Evolutionary conservation across 306 rosid species (phyloP), one percentile per base, ranked within the genome.

Genomic region (Ammopiptanthus mongolicus): DNA sequence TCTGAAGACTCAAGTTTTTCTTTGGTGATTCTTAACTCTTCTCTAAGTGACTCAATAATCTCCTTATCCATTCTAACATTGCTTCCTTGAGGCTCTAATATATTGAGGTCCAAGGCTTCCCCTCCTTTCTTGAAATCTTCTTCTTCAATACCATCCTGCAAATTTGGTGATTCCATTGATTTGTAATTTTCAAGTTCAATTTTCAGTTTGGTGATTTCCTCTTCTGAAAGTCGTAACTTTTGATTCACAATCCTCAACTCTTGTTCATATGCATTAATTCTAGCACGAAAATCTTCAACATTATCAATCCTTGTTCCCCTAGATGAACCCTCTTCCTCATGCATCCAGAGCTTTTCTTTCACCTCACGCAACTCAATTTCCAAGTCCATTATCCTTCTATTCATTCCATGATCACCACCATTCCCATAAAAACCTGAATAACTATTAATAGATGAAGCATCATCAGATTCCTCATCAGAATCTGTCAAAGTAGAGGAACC

Each of bases 381-480:
- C 86, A 95, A 84, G 21, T 95, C 97, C 53, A 90, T n/a, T 31
- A 87, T 78, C 87, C 84, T 95, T 81, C 87, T 90, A 28, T 70
- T 84, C 39, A 81, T 65, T 18, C 80, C 84, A 36, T 73, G 84
- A 56, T 90, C 95, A 64, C 75, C 76, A 55, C 85, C 84, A 74
- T 78, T 86, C 39, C 74, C 89, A 2, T 69, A 85, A 36, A 76
- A 61, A 33, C 77, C 80, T 0, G 92, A 76, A 58, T 80, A 87
- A 52, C 92, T 96, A 62, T 90, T 88, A 25, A 89, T 85, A 0
- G 99, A 96, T 8, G 92, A 92, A 80, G 82, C 58, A 79, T 82
- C 93, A 73, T 96, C 99, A 33, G 88, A 92, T 66, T 91, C 98
- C 25, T 85, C 74, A 47, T 89, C 98, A 5, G 93, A 87, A 72